Conservation (phyloP, 345 rosid species). For the Syzygium aqueum region DNA sequence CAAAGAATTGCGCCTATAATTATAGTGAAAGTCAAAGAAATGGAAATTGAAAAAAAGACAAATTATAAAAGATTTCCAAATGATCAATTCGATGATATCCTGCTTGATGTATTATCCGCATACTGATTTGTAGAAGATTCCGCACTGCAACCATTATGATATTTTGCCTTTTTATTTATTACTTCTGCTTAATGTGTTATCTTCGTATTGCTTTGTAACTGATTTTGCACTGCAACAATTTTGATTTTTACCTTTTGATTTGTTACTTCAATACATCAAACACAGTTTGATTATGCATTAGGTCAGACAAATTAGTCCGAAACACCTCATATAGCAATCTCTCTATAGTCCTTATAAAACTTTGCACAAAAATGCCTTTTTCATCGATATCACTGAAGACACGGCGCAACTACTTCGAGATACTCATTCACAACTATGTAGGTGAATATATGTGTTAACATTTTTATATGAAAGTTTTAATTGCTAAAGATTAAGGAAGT, state of each 20-base stretch:
- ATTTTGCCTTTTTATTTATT: not conserved
- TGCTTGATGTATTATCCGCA: not conserved
- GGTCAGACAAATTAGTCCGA: too few relatives aligned
- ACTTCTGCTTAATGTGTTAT: not conserved
- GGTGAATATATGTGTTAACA: too few relatives aligned
- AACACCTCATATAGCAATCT: not conserved
- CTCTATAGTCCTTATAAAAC: not conserved
- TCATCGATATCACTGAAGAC: too few relatives aligned
- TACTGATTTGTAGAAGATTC: not conserved
- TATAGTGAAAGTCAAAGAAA: not conserved
- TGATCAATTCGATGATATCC: accelerated
- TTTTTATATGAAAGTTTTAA: too few relatives aligned
- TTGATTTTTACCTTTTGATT: not conserved
- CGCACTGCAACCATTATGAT: not conserved
- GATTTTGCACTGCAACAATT: not conserved
- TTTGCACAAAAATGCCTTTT: not conserved
- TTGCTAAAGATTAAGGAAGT: too few relatives aligned
- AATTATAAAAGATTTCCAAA: too few relatives aligned
- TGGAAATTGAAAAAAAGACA: too few relatives aligned
- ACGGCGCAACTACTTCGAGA: not conserved
- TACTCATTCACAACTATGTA: too few relatives aligned
- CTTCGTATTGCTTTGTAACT: too few relatives aligned
- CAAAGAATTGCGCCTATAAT: not conserved
- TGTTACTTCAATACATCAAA: not conserved
- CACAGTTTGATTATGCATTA: too few relatives aligned